Percentiles rank a stretch among this genome's conserved stretches.
Conservation (phyloP, 2,329 filamentous ascomycete genomes). For the Aspergillus sp. region DNA sequence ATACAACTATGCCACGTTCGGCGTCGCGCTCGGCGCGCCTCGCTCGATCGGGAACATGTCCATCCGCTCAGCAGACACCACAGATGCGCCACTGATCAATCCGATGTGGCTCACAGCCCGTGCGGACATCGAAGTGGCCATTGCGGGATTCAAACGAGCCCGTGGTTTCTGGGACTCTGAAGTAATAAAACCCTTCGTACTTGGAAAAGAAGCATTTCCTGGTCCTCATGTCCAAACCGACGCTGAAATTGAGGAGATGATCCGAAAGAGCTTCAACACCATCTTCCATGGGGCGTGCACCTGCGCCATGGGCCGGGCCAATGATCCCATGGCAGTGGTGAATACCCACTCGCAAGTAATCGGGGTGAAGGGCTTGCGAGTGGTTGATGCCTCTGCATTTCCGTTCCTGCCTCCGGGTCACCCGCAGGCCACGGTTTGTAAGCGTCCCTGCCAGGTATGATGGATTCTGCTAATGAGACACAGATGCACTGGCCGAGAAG, state of each 20-base stretch:
- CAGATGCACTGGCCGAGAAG: slow-evolving; percentile 33
- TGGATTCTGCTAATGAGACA: not conserved
- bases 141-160: slow-evolving; percentile 34
- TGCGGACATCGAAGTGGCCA: slow-evolving; percentile 34
- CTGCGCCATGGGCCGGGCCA: slow-evolving; percentile 27
- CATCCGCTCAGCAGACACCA: slow-evolving; percentile 26
- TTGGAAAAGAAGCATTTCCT: slow-evolving; percentile 28
- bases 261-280: slow-evolving; percentile 16
- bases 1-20: slow-evolving; percentile 25
- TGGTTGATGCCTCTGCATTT: slow-evolving; percentile 27
- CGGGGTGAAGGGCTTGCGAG: slow-evolving; percentile 22
- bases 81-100: slow-evolving; percentile 33
- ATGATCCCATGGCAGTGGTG: slow-evolving; percentile 24
- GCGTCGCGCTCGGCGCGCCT: slow-evolving; percentile 30
- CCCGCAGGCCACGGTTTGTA: slow-evolving; percentile 27
- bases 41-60: slow-evolving; percentile 38
- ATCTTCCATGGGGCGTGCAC: slow-evolving; percentile 28
- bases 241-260: slow-evolving; percentile 28
- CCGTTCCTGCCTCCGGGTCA: slow-evolving; percentile 30
- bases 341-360: slow-evolving; percentile 20
- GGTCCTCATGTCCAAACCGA: slow-evolving; percentile 31
- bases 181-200: slow-evolving; percentile 16
- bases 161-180: slow-evolving; percentile 25
- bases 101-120: slow-evolving; percentile 36
- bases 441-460: slow-evolving; percentile 5